These are phyloP conservation scores for Didymella pomorum DNA, from an alignment of 2,329 filamentous ascomycete genomes.

Conservation along the genomic window DNA sequence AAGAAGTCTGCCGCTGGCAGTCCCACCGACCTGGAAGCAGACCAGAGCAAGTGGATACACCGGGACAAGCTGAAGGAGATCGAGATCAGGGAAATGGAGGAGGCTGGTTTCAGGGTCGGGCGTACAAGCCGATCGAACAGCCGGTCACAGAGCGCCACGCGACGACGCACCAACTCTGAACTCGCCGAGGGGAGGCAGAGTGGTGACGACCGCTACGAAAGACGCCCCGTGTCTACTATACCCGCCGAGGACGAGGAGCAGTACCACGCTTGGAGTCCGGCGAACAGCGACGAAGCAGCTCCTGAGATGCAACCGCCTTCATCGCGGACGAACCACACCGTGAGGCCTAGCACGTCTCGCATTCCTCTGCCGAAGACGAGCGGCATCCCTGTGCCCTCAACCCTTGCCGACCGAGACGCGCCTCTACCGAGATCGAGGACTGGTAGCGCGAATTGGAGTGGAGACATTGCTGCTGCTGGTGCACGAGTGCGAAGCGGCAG, in stretches of 20 bases:
- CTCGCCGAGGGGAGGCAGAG: constrained; percentile 32
- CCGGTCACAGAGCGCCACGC: constrained; percentile 44
- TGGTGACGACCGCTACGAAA: constrained; percentile 42
- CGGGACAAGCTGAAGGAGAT: constrained; percentile 83
- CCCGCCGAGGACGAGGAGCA: constrained; percentile 56
- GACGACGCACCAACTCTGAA: constrained; percentile 44
- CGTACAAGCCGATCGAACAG: constrained; percentile 52
- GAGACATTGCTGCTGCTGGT: constrained; percentile 68
- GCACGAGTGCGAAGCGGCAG: constrained; percentile 76
- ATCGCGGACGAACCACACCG: constrained; percentile 58
- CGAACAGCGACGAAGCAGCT: constrained; percentile 79
- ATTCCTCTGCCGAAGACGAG: constrained; percentile 88
- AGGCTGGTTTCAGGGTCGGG: constrained; percentile 72
- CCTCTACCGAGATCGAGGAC: constrained; percentile 68
- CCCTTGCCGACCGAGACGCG: constrained; percentile 77
- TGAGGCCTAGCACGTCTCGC: constrained; percentile 68
- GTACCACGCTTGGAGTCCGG: constrained; percentile 70
- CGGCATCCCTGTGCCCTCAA: constrained; percentile 75
- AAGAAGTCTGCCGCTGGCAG: constrained; percentile 38
- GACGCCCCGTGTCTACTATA: constrained; percentile 48
- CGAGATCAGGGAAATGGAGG: constrained; percentile 80
- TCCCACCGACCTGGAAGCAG: constrained; percentile 45
- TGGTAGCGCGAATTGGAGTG: constrained; percentile 65
- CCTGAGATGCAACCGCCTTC: constrained; percentile 58
- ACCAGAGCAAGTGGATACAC: constrained; percentile 83